Evolutionary conservation across 169 alveolate species (phyloP), one percentile per base, ranked within the genome.

Genomic region (Plasmodium chabaudi): DNA sequence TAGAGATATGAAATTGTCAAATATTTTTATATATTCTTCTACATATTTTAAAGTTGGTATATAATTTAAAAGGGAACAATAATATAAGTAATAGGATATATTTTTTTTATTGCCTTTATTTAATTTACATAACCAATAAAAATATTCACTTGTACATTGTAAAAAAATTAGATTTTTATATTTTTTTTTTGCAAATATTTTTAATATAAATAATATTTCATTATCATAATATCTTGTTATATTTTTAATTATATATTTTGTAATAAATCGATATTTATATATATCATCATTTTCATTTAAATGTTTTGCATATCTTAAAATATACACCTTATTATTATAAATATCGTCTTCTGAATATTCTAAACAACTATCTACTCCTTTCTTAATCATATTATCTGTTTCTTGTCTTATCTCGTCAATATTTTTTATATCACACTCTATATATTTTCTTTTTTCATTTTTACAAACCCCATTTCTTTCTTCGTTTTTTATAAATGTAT

Each of bases 101-200:
- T 10, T 82, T 47, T 39, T 82, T 56, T 68, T 19, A 2, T 68
- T 27, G 9, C 72, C 44, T 68, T 82, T 82, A 55, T 82, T 82
- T 60, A 69, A 21, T 82, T 42, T 67, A 53, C 90, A 82, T 19
- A 42, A 25, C 90, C 90, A 82, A 61, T 82, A 82, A 70, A 65
- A 68, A 34, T 82, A 82, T 56, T 82, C 90, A 55, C 90, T 82
- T 15, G 39, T 42, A 56, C 90, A 68, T 25, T 82, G 90, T 46
- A 82, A 39, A 46, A 82, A 70, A n/a, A 72, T 51, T 55, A 82
- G 13, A 70, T 82, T 65, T 42, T 82, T 82, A 47, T 82, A 82
- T 47, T 53, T 82, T 25, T 63, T 82, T 47, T 55, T 82, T 13
- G 72, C n/a, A 55, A 82, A 82, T 10, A 44, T 44, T 82, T 82